Percentiles rank a stretch among this genome's conserved stretches.
These are phyloP conservation scores for Fusarium metavorans DNA, from an alignment of 2,329 filamentous ascomycete genomes.

Conservation along the genomic window DNA sequence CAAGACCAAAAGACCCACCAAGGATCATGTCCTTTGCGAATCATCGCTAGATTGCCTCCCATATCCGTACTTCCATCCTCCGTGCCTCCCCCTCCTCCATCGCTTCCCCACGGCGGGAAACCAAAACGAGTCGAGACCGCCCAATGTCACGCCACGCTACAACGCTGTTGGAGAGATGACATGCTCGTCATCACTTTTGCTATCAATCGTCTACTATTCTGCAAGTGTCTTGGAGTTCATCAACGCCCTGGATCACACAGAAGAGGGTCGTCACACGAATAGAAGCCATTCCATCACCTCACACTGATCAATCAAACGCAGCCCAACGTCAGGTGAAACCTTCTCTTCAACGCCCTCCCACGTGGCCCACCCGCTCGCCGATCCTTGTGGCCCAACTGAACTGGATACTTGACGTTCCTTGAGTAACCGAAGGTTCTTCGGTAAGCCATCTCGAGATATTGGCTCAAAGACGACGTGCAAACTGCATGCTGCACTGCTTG, in stretches of 20 bases:
- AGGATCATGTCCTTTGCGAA: not conserved
- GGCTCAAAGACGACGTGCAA: not conserved
- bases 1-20: not conserved
- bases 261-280: not conserved
- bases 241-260: not conserved
- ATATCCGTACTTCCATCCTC: not conserved
- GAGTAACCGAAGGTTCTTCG: not conserved
- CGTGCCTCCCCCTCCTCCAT: not conserved
- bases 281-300: not conserved
- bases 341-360: slow-evolving; percentile 25
- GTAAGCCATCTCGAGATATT: not conserved
- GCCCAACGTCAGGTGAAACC: slow-evolving; percentile 27
- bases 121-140: slow-evolving; percentile 15
- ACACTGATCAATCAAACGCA: slow-evolving; percentile 25
- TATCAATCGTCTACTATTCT: not conserved
- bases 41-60: not conserved
- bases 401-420: not conserved
- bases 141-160: slow-evolving; percentile 24
- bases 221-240: not conserved
- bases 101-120: not conserved
- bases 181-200: not conserved
- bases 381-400: slow-evolving; percentile 12
- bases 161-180: not conserved
- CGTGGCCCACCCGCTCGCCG: slow-evolving; percentile 33
- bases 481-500: not conserved